phyloP scores from a whole-genome alignment of 176 grass and related monocot species.

The Triticum monococcum region DNA sequence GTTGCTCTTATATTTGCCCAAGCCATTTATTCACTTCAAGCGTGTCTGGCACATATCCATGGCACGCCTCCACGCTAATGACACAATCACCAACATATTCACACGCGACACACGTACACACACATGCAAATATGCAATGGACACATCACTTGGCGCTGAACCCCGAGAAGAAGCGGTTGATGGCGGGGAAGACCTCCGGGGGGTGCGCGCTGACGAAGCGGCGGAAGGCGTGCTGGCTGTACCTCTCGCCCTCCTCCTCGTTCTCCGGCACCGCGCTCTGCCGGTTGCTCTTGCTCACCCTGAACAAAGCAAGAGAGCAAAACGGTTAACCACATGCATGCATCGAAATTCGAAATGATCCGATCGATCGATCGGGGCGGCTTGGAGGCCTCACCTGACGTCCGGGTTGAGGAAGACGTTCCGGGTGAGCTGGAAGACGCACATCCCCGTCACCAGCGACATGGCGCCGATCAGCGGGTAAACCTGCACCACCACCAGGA shows the following conservation, averaged over 20 bases:
- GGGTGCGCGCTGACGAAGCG: conserved; percentile 55
- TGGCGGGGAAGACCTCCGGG: conserved; percentile 65
- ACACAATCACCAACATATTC: not conserved
- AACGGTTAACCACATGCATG: not conserved
- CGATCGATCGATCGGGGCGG: not conserved
- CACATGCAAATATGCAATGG: not conserved
- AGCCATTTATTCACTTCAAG: not conserved
- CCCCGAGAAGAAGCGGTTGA: conserved; percentile 67
- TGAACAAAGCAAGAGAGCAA: not conserved
- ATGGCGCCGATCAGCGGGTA: conserved; percentile 85
- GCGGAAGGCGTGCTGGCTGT: conserved; percentile 66
- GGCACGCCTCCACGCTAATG: not conserved
- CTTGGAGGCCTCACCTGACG: conserved; percentile 39
- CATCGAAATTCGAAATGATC: not conserved
- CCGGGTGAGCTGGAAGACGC: conserved; percentile 65
- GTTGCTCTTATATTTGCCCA: too few relatives aligned
- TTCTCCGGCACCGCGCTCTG: conserved; percentile 64
- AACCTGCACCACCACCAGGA: conserved; percentile 38
- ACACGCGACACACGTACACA: not conserved
- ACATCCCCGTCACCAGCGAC: conserved; percentile 72
- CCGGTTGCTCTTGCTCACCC: conserved; percentile 61
- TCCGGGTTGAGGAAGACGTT: conserved; percentile 79
- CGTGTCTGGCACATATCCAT: not conserved
- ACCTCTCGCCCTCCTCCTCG: conserved; percentile 63
- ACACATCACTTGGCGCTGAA: not conserved